Conservation (phyloP, 768 basidiomycete genomes). For the Amanita jacksonii region DNA sequence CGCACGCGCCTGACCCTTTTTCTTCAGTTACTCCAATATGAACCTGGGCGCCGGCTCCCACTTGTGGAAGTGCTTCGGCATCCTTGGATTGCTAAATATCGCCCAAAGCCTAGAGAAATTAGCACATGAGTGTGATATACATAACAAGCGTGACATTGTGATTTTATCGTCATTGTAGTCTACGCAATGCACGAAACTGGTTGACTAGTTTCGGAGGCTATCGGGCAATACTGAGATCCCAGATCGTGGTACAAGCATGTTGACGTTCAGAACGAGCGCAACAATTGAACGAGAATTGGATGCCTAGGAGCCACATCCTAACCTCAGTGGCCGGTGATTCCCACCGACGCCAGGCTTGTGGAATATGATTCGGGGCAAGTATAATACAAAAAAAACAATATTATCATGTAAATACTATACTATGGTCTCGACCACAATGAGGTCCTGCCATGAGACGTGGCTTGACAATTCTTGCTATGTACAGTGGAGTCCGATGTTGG, state of each 20-base stretch:
- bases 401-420: background rate
- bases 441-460: background rate
- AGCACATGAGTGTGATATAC: conserved; percentile 8
- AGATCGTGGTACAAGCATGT: background rate
- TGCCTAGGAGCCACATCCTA: too few relatives aligned
- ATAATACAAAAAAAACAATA: background rate
- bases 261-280: background rate
- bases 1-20: background rate
- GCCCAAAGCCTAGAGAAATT: conserved; percentile 36
- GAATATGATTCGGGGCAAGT: too few relatives aligned
- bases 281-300: too few relatives aligned
- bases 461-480: background rate
- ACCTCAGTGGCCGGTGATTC: too few relatives aligned
- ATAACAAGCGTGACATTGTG: too few relatives aligned
- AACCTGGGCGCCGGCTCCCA: conserved; percentile 68
- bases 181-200: too few relatives aligned
- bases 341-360: too few relatives aligned
- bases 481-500: conserved; percentile 18
- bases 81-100: conserved; percentile 77
- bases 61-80: conserved; percentile 68
- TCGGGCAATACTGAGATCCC: background rate
- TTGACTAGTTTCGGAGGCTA: too few relatives aligned
- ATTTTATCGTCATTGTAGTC: too few relatives aligned
- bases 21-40: conserved; percentile 73
- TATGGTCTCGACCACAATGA: conserved; percentile 4